These are phyloP conservation scores for Artemisia tridentata DNA, from an alignment of 129 eudicot species.

Conservation along the genomic window DNA sequence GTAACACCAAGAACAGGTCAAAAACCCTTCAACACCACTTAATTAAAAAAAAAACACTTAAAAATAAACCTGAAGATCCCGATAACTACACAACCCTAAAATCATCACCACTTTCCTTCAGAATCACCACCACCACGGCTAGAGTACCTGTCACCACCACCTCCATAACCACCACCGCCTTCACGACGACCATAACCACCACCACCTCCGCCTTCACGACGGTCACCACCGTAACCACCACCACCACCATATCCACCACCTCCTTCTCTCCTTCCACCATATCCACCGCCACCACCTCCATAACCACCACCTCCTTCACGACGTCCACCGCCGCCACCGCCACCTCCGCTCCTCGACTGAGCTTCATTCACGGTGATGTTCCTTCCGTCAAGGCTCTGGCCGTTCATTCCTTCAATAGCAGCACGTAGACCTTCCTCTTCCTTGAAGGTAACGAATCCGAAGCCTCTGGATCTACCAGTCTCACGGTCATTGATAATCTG, in stretches of 20 bases:
- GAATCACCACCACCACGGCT: constrained; percentile 36
- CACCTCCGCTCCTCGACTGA: constrained; percentile 63
- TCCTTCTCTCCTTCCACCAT: constrained; percentile 25
- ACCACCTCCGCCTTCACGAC: constrained; percentile 35
- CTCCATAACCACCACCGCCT: constrained; percentile 28
- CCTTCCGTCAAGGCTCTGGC: constrained; percentile 83
- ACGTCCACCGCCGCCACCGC: constrained; percentile 52
- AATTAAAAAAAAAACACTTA: background rate
- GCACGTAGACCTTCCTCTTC: constrained; percentile 61
- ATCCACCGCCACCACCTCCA: constrained; percentile 31
- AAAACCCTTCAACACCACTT: constrained; percentile 20
- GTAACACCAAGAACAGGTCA: constrained; percentile 14
- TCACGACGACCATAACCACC: constrained; percentile 20
- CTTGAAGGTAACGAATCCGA: constrained; percentile 75
- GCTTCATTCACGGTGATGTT: constrained; percentile 87
- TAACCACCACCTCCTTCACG: constrained; percentile 36
- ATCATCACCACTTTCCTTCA: constrained; percentile 55
- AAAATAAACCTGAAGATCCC: constrained; percentile 20
- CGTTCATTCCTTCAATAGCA: constrained; percentile 83
- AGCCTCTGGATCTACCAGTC: constrained; percentile 81
- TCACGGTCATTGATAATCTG: constrained; percentile 79
- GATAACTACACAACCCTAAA: constrained; percentile 30
- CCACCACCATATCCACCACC: constrained; percentile 29
- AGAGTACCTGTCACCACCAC: constrained; percentile 15
- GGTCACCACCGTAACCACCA: constrained; percentile 29